A percentile compares a stretch with the other conserved stretches of the same genome.
Evolutionary conservation across 2,329 filamentous ascomycete genomes (phyloP).

Genomic region (Claviceps fusiformis): DNA sequence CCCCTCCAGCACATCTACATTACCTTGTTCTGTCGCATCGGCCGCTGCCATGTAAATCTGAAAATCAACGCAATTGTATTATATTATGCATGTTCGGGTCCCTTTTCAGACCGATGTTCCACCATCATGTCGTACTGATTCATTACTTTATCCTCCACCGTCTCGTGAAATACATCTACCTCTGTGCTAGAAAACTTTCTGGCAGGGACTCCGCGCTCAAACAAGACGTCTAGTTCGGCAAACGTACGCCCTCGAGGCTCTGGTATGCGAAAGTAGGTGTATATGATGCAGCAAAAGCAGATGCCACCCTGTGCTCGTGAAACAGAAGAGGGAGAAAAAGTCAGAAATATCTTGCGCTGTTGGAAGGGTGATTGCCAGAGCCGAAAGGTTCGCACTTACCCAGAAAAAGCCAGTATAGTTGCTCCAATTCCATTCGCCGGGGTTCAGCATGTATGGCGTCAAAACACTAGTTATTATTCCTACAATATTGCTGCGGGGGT

Average conservation of each 20-base stretch:
- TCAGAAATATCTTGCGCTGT: background rate
- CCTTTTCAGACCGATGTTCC: constrained; percentile 10
- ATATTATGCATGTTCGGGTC: background rate
- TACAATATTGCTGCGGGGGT: constrained; percentile 51
- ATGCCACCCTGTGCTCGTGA: constrained; percentile 43
- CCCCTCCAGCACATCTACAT: too few species aligned
- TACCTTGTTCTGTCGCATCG: too few species aligned
- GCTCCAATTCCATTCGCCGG: constrained; percentile 72
- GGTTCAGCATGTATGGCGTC: constrained; percentile 89
- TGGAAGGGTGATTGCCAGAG: background rate
- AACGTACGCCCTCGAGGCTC: constrained; percentile 72
- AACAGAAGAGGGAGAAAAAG: too few species aligned
- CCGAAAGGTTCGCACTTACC: constrained; percentile 25
- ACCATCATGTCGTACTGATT: constrained; percentile 30
- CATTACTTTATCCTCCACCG: constrained; percentile 33
- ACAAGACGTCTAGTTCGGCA: constrained; percentile 74
- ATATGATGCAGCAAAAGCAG: constrained; percentile 68
- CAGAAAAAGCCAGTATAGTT: constrained; percentile 85
- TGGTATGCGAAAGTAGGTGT: constrained; percentile 45
- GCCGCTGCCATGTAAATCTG: too few species aligned
- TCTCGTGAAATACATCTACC: constrained; percentile 42
- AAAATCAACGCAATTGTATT: too few species aligned
- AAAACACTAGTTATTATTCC: constrained; percentile 70
- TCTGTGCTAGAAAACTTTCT: constrained; percentile 54
- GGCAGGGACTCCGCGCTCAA: constrained; percentile 58